Percentiles rank a stretch among this genome's conserved stretches.
These are phyloP conservation scores for Pichia manshurica DNA, from an alignment of 805 yeast species.

Conservation along the genomic window DNA sequence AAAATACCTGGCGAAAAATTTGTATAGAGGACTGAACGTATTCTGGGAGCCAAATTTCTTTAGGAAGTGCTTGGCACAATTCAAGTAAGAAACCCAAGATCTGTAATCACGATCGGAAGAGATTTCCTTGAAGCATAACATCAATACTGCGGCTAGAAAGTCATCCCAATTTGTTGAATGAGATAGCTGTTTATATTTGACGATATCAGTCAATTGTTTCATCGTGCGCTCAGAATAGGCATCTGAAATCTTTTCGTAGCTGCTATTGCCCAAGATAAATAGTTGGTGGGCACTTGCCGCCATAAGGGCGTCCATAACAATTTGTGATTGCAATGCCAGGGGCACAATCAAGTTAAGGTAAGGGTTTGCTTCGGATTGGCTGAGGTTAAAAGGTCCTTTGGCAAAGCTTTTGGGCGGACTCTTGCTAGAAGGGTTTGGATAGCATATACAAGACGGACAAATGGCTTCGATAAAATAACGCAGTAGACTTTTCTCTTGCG, in stretches of 20 bases:
- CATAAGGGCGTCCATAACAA: slow-evolving; percentile 32
- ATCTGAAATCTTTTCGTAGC: slow-evolving; percentile 26
- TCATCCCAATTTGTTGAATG: slow-evolving; percentile 35
- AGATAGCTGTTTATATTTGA: slow-evolving; percentile 23
- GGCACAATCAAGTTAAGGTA: slow-evolving; percentile 36
- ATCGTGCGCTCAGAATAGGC: slow-evolving; percentile 28
- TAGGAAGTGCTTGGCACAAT: slow-evolving; percentile 34
- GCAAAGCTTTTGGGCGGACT: too few species aligned
- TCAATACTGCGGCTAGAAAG: slow-evolving; percentile 34
- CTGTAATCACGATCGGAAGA: slow-evolving; percentile 35
- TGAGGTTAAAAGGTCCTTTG: too few species aligned
- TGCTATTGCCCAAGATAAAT: slow-evolving; percentile 26
- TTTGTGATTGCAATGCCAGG: slow-evolving; percentile 29
- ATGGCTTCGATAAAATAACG: slow-evolving; percentile 32
- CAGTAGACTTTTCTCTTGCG: slow-evolving; percentile 24
- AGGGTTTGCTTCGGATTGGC: slow-evolving; percentile 31
- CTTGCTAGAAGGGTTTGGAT: slow-evolving; percentile 18
- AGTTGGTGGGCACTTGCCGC: slow-evolving; percentile 36
- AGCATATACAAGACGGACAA: slow-evolving; percentile 37
- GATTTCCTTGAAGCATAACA: slow-evolving; percentile 39
- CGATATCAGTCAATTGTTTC: slow-evolving; percentile 28
- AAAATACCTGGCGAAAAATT: slow-evolving; percentile 35
- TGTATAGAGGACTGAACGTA: slow-evolving; percentile 29
- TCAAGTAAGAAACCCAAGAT: slow-evolving; percentile 34
- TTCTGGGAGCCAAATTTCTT: slow-evolving; percentile 24